Evolutionary conservation across 1,284 basidiomycete genomes (phyloP), one percentile per base, ranked within the genome.

Genomic region (Apiotrichum akiyoshidainum): DNA sequence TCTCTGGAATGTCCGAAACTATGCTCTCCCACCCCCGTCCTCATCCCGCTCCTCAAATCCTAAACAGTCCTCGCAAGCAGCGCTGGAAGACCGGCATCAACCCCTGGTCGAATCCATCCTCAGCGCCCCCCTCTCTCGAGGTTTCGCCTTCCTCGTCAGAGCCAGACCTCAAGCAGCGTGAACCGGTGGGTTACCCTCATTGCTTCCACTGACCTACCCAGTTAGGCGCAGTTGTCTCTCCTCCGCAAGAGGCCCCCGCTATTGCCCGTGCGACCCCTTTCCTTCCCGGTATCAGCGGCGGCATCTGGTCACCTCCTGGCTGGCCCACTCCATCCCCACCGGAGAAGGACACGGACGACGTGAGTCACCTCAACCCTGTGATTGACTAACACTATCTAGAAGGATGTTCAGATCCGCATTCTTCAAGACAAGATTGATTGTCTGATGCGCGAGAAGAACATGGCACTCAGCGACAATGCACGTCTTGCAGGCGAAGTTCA

Each of bases 381-480:
- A 17, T 16, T 0, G 19, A 34, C 19, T 31, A 12, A 39, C 31
- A 10, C n/a, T 6, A 3, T 10, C 5, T 19, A 63, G 58, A 64
- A 64, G 42, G 58, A 64, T 17, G n/a, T 41, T 35, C 52, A 58
- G 37, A 64, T 64, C 19, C 59, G 58, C 19, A 8, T 22, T 5
- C 62, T 64, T 6, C 49, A 60, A 16, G 59, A 58, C 14, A 34
- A 60, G 51, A 65, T 75, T 39, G 52, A 59, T 8, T 55, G 63
- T 22, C 64, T 75, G 14, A 65, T 59, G 5, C 17, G 64, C 4
- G 73, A 75, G 56, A 75, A 72, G 54, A 53, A 61, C 12, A 53
- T 61, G 12, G 60, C 72, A 1, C 31, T 52, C 12, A 49, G 16
- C 5, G 61, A 63, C 33, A 63, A 63, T 44, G 45, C 37, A 16